Base-by-base conservation (phyloP, 306 rosid genomes). In the Vachellia pachyceras region DNA sequence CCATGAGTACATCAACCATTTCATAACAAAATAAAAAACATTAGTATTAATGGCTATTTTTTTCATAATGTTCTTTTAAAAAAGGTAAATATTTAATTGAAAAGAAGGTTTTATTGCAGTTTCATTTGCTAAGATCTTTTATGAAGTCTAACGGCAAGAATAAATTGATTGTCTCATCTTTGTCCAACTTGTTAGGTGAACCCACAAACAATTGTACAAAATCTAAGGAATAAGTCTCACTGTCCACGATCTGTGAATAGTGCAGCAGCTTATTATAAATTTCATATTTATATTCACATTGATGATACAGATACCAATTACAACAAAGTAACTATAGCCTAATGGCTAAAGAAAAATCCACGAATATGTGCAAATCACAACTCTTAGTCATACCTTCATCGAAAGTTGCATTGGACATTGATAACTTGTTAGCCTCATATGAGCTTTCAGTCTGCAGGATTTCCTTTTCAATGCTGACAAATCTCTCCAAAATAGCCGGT, bases 401-500 rank as follows among this genome's bases (percentile, higher is more conserved):
- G 0, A 60, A 65, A 77, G 68, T 71, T 60, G 79, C 73, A 75
- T 13, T 46, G 23, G 85, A 80, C 61, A 79, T 74, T 14, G 77
- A 85, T 50, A 85, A 78, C 0, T 89, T 87, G 57, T 85, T 86
- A 3, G 82, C 80, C 77, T 88, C 83, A 75, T 77, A 86, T 73
- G 92, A 88, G 83, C 81, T 84, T 78, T 87, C 85, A 75, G 86
- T 89, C 85, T n/a, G 95, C 84, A 78, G 83, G 75, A 89, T 87
- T 83, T 91, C 95, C 64, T 72, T 89, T 68, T 91, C 92, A 82
- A 89, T 66, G 81, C 72, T 86, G 60, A 86, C 88, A 84, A 91
- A 91, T 79, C 95, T 89, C 91, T 91, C 95, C 78, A 91, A 61
- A 86, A 89, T 73, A 3, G 90, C 91, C 22, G 92, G 95, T 41